These are phyloP conservation scores for Eutrema heterophyllum DNA, from an alignment of 345 rosid genomes.

Conservation along the genomic window DNA sequence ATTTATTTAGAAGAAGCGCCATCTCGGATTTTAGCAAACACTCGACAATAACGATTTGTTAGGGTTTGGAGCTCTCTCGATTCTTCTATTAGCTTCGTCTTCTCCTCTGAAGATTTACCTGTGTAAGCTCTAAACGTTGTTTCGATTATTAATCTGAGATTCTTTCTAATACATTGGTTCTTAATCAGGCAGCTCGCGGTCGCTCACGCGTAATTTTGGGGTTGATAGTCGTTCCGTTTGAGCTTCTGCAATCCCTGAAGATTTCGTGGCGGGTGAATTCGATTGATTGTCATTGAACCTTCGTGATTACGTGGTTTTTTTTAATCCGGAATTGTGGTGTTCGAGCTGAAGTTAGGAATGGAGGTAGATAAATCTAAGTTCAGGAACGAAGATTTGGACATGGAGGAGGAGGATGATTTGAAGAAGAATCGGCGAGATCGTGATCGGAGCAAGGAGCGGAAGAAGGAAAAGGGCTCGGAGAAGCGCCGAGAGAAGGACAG, in stretches of 20 bases:
- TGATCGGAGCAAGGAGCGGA: slow-evolving; percentile 45
- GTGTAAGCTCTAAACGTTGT: not conserved
- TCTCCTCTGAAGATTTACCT: slow-evolving; percentile 8
- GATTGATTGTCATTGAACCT: not conserved
- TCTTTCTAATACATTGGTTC: not conserved
- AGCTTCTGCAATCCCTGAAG: not conserved
- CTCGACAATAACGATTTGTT: not conserved
- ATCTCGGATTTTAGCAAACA: not conserved
- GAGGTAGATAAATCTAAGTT: slow-evolving; percentile 22
- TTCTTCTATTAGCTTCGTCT: slow-evolving; percentile 13
- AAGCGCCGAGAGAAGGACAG: slow-evolving; percentile 36
- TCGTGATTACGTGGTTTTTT: not conserved
- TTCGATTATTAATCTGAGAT: slow-evolving; percentile 6
- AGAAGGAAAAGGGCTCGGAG: slow-evolving; percentile 48
- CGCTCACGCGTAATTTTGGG: not conserved
- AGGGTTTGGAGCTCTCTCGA: slow-evolving; percentile 27
- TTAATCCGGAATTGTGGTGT: not conserved
- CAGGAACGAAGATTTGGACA: slow-evolving; percentile 9
- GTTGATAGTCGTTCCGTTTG: not conserved
- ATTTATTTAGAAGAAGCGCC: not conserved
- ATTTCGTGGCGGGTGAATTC: not conserved
- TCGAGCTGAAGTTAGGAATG: slow-evolving; percentile 8
- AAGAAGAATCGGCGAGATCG: slow-evolving; percentile 50
- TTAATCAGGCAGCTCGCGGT: slow-evolving; percentile 13
- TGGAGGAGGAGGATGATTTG: slow-evolving; percentile 37